Conservation (phyloP, 805 yeast species). For the Saccharomycopsis guyanensis region DNA sequence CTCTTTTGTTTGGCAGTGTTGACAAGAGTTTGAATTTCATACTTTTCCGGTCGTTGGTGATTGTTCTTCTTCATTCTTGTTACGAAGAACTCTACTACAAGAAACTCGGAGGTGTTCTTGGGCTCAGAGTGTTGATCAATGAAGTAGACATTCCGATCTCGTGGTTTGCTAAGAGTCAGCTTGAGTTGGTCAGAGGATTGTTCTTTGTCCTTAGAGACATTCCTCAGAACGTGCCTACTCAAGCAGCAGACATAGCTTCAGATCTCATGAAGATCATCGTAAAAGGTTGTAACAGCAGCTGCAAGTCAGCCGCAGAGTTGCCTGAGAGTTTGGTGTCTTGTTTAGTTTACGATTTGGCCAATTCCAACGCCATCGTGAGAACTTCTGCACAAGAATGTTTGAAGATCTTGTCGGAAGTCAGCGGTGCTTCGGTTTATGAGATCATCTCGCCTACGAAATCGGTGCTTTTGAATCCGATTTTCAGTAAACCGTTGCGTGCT, state of each 20-base stretch:
- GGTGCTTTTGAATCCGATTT: constrained; percentile 81
- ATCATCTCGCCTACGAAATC: constrained; percentile 78
- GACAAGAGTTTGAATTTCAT: constrained; percentile 67
- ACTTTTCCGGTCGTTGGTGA: constrained; percentile 64
- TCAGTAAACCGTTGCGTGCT: constrained; percentile 94
- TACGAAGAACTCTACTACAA: constrained; percentile 81
- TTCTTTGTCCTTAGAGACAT: constrained; percentile 87
- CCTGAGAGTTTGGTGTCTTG: constrained; percentile 62
- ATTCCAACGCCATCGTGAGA: constrained; percentile 76
- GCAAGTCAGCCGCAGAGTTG: constrained; percentile 52
- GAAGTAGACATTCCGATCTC: constrained; percentile 59
- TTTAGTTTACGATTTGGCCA: constrained; percentile 84
- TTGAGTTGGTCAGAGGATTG: constrained; percentile 78
- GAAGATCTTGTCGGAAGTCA: constrained; percentile 61
- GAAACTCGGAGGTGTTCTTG: constrained; percentile 84
- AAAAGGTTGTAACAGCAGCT: constrained; percentile 53
- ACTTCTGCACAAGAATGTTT: constrained; percentile 72
- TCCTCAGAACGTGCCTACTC: constrained; percentile 77
- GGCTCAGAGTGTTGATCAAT: constrained; percentile 63
- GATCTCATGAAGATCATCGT: constrained; percentile 57
- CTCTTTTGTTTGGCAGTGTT: constrained; percentile 55
- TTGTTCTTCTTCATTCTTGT: constrained; percentile 82
- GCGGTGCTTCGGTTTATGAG: constrained; percentile 60
- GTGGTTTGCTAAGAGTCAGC: constrained; percentile 71
- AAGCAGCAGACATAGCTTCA: constrained; percentile 65